Evolutionary conservation across 345 rosid genomes (phyloP).

Genomic region (Xanthoceras sorbifolium): DNA sequence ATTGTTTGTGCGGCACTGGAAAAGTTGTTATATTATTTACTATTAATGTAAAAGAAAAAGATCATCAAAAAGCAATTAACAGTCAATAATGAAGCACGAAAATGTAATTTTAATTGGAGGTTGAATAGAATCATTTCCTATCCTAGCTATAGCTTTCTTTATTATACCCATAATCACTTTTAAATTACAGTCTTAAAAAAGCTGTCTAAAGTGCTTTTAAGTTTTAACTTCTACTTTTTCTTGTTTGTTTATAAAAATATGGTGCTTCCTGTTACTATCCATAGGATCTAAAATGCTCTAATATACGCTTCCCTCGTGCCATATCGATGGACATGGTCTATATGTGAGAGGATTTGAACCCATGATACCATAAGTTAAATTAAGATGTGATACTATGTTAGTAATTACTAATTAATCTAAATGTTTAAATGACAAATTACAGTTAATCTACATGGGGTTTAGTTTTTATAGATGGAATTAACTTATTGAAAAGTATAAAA

Average conservation of each 20-base stretch:
- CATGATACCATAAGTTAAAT: too few relatives aligned
- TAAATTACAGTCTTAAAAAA: not conserved
- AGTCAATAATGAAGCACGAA: conserved; percentile 2
- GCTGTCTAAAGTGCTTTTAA: not conserved
- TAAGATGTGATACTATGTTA: too few relatives aligned
- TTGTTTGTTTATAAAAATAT: not conserved
- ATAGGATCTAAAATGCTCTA: too few relatives aligned
- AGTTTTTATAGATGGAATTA: too few relatives aligned
- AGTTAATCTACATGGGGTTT: too few relatives aligned
- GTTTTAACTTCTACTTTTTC: not conserved
- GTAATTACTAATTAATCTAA: too few relatives aligned
- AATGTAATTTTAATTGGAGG: not conserved
- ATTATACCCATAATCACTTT: not conserved
- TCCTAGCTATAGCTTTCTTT: not conserved
- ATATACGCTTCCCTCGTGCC: too few relatives aligned
- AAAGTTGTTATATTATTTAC: not conserved
- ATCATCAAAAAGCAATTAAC: not conserved
- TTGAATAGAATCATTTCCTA: not conserved
- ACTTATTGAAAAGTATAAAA: too few relatives aligned
- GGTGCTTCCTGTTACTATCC: not conserved
- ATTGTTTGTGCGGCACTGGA: not conserved
- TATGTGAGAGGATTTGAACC: too few relatives aligned
- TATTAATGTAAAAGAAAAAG: not conserved
- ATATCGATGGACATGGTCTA: too few relatives aligned
- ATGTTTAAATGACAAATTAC: too few relatives aligned